Evolutionary conservation across 1,284 basidiomycete species (phyloP).

Genomic region (Puccinia coronata): DNA sequence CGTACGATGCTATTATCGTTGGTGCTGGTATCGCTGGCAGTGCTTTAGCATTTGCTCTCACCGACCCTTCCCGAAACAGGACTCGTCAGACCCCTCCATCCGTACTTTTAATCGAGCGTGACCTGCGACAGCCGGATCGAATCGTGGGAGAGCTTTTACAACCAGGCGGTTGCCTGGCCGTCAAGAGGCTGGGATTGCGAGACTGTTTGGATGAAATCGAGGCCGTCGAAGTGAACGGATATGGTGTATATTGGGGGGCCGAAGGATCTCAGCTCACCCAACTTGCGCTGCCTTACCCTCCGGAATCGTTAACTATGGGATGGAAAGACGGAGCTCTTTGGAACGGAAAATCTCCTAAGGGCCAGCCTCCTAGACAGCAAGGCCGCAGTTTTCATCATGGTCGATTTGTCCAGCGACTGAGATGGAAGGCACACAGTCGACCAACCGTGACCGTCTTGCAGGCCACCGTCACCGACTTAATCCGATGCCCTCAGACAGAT

Average conservation of each 20-base stretch:
- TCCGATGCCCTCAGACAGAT: slow-evolving; percentile 65
- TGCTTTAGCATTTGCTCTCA: slow-evolving; percentile 34
- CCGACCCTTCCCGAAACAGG: slow-evolving; percentile 14
- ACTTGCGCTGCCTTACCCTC: slow-evolving; percentile 37
- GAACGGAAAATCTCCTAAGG: slow-evolving; percentile 49
- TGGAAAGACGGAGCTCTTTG: slow-evolving; percentile 46
- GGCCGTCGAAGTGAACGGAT: slow-evolving; percentile 80
- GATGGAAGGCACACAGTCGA: slow-evolving; percentile 64
- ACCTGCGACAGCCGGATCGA: slow-evolving; percentile 85
- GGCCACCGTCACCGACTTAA: slow-evolving; percentile 72
- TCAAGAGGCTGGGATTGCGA: slow-evolving; percentile 73
- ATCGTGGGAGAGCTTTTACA: slow-evolving; percentile 97
- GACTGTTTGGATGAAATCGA: slow-evolving; percentile 80
- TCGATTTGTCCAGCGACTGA: slow-evolving; percentile 77
- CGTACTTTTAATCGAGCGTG: slow-evolving; percentile 63
- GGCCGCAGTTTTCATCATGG: slow-evolving; percentile 92
- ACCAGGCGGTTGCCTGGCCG: slow-evolving; percentile 81
- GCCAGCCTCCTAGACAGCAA: slow-evolving; percentile 59
- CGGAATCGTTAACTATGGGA: slow-evolving; percentile 1
- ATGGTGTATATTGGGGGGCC: slow-evolving; percentile 71
- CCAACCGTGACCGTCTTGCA: slow-evolving; percentile 71
- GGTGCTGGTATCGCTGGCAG: slow-evolving; percentile 82
- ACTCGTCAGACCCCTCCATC: slow-evolving; percentile 67
- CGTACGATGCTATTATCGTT: slow-evolving; percentile 68
- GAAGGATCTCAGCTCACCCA: slow-evolving; percentile 3